Conservation (phyloP, 1,284 basidiomycete genomes). For the Uromyces viciae-fabae region DNA sequence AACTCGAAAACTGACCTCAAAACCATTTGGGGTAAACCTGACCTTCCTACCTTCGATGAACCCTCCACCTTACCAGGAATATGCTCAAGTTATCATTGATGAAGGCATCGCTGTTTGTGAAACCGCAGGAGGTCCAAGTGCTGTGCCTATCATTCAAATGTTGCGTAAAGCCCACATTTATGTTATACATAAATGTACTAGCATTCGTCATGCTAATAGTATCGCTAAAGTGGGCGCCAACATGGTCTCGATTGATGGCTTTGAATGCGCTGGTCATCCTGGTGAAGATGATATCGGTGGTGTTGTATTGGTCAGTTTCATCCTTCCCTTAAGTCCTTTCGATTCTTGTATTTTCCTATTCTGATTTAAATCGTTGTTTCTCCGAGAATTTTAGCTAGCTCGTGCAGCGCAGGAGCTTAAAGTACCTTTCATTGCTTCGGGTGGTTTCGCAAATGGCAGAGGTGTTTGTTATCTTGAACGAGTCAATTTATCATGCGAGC, state of each 20-base stretch:
- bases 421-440: conserved; percentile 82
- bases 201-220: conserved; percentile 51
- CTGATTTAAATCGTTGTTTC: neutral
- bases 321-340: neutral
- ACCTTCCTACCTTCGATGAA: conserved; percentile 83
- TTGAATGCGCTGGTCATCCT: conserved; percentile 78
- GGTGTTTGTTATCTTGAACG: conserved; percentile 31
- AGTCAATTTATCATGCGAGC: too few relatives aligned
- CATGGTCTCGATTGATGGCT: conserved; percentile 76
- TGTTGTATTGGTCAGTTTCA: conserved; percentile 67
- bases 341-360: too few relatives aligned
- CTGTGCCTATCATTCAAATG: conserved; percentile 29
- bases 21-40: conserved; percentile 72
- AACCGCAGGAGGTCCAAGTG: conserved; percentile 67
- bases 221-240: conserved; percentile 67
- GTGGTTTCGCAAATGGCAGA: conserved; percentile 53
- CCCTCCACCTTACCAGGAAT: conserved; percentile 76
- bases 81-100: conserved; percentile 55
- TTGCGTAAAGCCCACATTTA: conserved; percentile 23
- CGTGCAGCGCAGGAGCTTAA: conserved; percentile 79
- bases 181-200: conserved; percentile 88
- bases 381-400: conserved; percentile 57
- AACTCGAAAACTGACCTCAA: conserved; percentile 57
- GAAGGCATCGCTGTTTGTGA: conserved; percentile 65
- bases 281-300: conserved; percentile 92